Percentiles rank a stretch among this genome's conserved stretches.
Evolutionary conservation across 768 basidiomycete species (phyloP).

Genomic region (Sutorius australiensis): DNA sequence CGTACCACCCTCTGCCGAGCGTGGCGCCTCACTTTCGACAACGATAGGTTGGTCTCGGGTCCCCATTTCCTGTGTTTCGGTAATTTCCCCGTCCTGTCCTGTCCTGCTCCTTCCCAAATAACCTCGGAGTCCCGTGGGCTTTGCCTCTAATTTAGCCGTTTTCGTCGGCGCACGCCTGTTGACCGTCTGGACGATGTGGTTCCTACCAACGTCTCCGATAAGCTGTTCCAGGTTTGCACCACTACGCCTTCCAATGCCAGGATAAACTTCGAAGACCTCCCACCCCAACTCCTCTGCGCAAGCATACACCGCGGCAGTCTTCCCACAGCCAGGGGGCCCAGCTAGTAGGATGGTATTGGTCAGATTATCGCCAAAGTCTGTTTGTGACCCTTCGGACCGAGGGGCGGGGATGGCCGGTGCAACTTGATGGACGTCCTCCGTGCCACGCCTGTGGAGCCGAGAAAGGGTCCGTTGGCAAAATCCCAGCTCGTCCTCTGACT

Average conservation of each 20-base stretch:
- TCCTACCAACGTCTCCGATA: conserved; percentile 91
- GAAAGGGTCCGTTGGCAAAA: conserved; percentile 24
- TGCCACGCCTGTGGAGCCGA: conserved; percentile 14
- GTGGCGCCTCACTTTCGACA: conserved; percentile 11
- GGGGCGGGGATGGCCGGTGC: conserved; percentile 1
- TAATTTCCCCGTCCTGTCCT: background rate
- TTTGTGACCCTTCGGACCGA: conserved; percentile 10
- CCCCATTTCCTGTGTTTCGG: conserved; percentile 9
- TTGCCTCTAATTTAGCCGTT: conserved; percentile 2
- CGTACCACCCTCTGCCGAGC: conserved; percentile 4
- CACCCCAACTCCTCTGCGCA: conserved; percentile 92
- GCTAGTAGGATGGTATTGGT: conserved; percentile 83
- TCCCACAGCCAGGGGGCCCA: conserved; percentile 84
- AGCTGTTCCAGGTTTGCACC: conserved; percentile 73
- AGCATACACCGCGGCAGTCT: conserved; percentile 90
- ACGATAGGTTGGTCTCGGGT: conserved; percentile 20
- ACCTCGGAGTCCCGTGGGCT: conserved; percentile 12
- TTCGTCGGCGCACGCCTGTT: conserved; percentile 7
- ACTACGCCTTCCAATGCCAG: conserved; percentile 88
- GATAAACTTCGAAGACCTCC: conserved; percentile 96
- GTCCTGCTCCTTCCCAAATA: conserved; percentile 15
- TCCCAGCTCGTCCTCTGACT: conserved; percentile 36
- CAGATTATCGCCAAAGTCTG: conserved; percentile 44
- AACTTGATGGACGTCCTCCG: background rate
- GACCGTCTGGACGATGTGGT: conserved; percentile 67